Conservation (phyloP, 2,329 filamentous ascomycete genomes). For the Dendrostoma leiphaemia region DNA sequence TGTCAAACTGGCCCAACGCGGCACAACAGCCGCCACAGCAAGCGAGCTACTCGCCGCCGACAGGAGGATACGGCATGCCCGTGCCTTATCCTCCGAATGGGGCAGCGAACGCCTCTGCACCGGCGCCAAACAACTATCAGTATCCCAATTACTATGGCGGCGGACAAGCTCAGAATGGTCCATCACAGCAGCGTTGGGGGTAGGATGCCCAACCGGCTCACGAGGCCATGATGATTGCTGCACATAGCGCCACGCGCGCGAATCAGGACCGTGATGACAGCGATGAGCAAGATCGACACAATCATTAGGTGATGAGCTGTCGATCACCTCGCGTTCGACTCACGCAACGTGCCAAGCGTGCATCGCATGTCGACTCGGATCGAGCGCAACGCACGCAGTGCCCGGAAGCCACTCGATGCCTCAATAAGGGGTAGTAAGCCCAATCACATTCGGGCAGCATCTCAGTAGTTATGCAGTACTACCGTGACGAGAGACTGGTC, state of each 20-base stretch:
- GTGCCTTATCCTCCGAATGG: conserved; percentile 13
- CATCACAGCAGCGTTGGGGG: conserved; percentile 17
- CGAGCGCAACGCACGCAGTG: background rate
- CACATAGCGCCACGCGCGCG: background rate
- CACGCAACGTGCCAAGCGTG: background rate
- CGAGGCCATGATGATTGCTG: conserved; percentile 1
- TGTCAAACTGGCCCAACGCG: conserved; percentile 12
- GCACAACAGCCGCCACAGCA: conserved; percentile 12
- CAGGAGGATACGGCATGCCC: conserved; percentile 16
- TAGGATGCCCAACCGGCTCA: conserved; percentile 8
- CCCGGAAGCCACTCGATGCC: background rate
- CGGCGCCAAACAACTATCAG: conserved; percentile 15
- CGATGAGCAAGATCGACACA: background rate
- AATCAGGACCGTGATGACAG: background rate
- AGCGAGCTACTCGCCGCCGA: conserved; percentile 13
- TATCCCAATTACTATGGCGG: conserved; percentile 17
- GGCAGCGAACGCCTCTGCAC: conserved; percentile 7
- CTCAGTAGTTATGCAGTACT: background rate
- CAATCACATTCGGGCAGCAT: background rate
- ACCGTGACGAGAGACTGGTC: background rate
- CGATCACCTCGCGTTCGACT: background rate
- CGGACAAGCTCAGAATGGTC: conserved; percentile 16
- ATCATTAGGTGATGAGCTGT: background rate
- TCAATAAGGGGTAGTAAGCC: background rate
- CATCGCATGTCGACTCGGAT: background rate